These are phyloP conservation scores for Ophiostoma sp. DNA, from an alignment of 2,329 filamentous ascomycete genomes.

Conservation along the genomic window DNA sequence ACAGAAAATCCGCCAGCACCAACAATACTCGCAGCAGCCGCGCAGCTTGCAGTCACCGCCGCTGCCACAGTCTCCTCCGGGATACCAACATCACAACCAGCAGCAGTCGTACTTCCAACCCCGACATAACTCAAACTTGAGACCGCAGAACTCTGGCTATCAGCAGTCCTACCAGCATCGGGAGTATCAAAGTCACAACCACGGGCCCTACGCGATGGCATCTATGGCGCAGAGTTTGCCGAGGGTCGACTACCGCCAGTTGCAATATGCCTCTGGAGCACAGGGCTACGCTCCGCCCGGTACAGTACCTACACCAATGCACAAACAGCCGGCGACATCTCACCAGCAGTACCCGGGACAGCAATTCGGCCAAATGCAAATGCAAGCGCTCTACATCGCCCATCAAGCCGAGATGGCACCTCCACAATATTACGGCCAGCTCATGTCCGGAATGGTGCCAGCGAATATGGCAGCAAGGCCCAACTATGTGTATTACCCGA, in stretches of 20 bases:
- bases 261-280: neutral
- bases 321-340: neutral
- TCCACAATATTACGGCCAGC: neutral
- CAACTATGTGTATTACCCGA: slow-evolving; percentile 1
- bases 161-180: neutral
- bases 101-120: neutral
- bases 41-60: neutral
- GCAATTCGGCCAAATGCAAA: neutral
- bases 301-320: neutral
- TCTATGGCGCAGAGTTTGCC: neutral
- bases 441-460: neutral
- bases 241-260: neutral
- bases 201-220: neutral
- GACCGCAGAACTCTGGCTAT: too few relatives aligned
- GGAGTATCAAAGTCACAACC: neutral
- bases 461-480: neutral
- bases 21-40: neutral
- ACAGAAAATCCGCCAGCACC: neutral
- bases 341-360: neutral
- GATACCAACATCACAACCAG: neutral
- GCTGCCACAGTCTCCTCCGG: neutral
- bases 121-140: too few relatives aligned
- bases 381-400: neutral
- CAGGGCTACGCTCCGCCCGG: neutral
- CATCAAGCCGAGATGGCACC: neutral